Evolutionary conservation across 495 filamentous ascomycete species (phyloP).

Genomic region (Thermothielavioides terrestris): DNA sequence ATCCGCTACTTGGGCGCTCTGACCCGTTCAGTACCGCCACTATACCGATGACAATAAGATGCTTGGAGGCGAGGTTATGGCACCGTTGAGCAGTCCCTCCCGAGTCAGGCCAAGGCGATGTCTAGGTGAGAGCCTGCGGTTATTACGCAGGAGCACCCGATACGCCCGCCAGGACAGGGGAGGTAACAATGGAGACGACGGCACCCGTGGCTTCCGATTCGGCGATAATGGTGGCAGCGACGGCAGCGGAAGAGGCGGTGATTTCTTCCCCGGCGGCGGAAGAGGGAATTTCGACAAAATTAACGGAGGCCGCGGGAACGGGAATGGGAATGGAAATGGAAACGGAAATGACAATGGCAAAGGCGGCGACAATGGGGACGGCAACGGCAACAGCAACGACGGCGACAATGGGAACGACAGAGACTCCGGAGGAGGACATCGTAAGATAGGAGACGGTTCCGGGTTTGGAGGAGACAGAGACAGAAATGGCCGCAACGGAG

Average conservation of each 20-base stretch:
- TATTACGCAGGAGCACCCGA: not conserved
- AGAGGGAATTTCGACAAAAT: not conserved
- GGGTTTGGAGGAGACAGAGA: not conserved
- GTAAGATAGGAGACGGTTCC: not conserved
- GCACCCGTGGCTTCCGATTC: not conserved
- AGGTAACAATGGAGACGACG: conserved; percentile 7
- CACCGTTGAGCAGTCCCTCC: conserved; percentile 14
- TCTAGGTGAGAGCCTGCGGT: conserved; percentile 1
- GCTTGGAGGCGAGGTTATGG: conserved; percentile 24
- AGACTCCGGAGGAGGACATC: not conserved
- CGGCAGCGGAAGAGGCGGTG: not conserved
- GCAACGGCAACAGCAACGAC: conserved; percentile 2
- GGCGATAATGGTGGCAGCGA: conserved; percentile 2
- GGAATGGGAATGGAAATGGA: conserved; percentile 13
- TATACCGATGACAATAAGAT: conserved; percentile 13
- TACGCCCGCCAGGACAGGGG: conserved; percentile 9
- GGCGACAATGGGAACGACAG: not conserved
- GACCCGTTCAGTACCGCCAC: conserved; percentile 12
- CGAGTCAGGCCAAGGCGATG: conserved; percentile 3
- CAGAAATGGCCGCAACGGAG: not conserved
- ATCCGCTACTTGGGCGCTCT: conserved; percentile 8
- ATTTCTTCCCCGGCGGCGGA: not conserved
- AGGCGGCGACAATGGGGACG: not conserved
- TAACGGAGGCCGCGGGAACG: conserved; percentile 3
- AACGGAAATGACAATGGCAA: conserved; percentile 8